A percentile compares a stretch with the other conserved stretches of the same genome.
Evolutionary conservation across 176 grass and related monocot genomes (phyloP).

Genomic region (Thalia dealbata): DNA sequence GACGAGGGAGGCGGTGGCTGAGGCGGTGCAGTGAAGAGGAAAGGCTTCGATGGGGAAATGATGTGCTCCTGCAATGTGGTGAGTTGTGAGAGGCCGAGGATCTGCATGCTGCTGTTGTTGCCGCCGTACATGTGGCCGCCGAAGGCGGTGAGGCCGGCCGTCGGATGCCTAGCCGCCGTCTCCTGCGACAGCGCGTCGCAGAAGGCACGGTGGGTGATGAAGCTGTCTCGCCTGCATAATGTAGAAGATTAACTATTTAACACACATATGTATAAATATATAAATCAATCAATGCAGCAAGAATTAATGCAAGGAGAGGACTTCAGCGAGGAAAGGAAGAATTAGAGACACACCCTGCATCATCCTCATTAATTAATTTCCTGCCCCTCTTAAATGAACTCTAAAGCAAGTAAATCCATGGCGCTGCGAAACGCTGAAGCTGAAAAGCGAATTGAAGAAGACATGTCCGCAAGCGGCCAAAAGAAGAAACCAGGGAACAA

Average conservation of each 20-base stretch:
- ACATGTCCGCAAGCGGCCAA: neutral
- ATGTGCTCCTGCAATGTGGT: neutral
- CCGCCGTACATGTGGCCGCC: neutral
- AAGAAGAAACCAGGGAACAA: neutral
- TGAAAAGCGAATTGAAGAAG: neutral
- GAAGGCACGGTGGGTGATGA: constrained; percentile 1
- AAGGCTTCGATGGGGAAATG: neutral
- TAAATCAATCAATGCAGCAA: too few relatives aligned
- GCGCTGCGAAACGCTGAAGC: too few relatives aligned
- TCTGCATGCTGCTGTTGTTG: neutral
- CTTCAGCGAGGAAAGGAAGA: neutral
- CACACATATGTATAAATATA: too few relatives aligned
- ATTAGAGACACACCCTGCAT: neutral
- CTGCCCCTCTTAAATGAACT: neutral
- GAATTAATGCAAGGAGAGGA: neutral
- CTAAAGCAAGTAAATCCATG: neutral
- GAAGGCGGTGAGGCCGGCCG: neutral
- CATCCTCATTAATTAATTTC: neutral
- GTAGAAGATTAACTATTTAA: neutral
- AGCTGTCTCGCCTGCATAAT: neutral
- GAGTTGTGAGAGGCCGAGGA: neutral
- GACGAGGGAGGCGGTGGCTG: neutral
- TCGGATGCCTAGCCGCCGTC: neutral
- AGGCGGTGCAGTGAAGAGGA: neutral
- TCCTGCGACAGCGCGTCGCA: neutral